Evolutionary conservation across 2,329 filamentous ascomycete species (phyloP), one percentile per base, ranked within the genome.

Genomic region (Trichoderma brevicompactum): DNA sequence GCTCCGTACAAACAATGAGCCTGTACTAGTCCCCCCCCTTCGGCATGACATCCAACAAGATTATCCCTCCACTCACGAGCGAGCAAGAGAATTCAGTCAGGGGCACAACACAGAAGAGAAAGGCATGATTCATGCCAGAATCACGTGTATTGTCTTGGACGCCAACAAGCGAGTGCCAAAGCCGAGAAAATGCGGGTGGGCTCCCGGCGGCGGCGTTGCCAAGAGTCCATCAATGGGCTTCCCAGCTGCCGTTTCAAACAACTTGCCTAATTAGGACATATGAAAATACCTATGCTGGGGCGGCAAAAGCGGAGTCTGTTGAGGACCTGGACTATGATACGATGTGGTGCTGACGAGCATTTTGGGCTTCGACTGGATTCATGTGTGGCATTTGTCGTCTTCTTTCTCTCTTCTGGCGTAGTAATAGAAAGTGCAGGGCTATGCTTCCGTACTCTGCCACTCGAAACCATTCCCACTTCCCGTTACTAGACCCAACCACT

Each of bases 181-280:
- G 3, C 32, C 12, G 43, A 23, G 15, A 12, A 38, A 19, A 7
- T 2, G 7, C 9, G 23, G 38, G 38, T 40, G 32, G 28, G 12
- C 34, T 34, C 28, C 28, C 40, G 54, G 38, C 15, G 9, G 46
- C n/a, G 58, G 58, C n/a, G 9, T 52, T 61, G 58, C 44, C 58
- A 61, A 50, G 58, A 61, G 36, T 19, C 58, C 46, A 32, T 61
- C 2, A 32, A 41, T 28, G 23, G 15, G n/a, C 44, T 49, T 43
- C 36, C 28, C 44, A 60, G 56, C 56, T 60, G 56, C 56, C 56
- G 36, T 49, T 60, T 50, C 17, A 32, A 61, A 50, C 58, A 61
- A 41, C 46, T 61, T 61, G 58, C 58, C 58, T 61, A 61, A 32
- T 61, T 43, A 19, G 46, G 58, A 8, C 19, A 7, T 50, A 46